phyloP scores from a whole-genome alignment of 1,284 basidiomycete genomes.

The Heterobasidion parviporum region DNA sequence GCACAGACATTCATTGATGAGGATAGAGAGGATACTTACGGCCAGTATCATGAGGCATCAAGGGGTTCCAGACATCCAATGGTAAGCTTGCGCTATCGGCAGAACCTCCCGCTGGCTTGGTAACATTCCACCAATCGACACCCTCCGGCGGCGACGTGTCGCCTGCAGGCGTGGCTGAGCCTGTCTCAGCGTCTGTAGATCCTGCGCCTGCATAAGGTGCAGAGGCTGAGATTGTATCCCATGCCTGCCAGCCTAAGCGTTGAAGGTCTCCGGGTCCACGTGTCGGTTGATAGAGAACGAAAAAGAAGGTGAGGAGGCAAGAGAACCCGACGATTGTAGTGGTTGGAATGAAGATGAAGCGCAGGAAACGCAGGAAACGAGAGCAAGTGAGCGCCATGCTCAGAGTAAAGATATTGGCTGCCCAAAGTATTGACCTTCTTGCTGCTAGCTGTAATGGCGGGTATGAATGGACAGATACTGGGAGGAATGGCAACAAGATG shows the following conservation, averaged over 20 bases:
- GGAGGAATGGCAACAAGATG: too few relatives aligned
- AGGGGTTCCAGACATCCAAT: constrained; percentile 74
- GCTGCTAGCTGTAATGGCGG: too few relatives aligned
- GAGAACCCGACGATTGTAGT: constrained; percentile 58
- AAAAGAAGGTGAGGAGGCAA: constrained; percentile 63
- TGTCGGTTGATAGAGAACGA: constrained; percentile 69
- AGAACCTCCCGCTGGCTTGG: constrained; percentile 24
- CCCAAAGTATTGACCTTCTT: too few relatives aligned
- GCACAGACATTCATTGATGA: not conserved
- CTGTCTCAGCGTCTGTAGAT: constrained; percentile 8
- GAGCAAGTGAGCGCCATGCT: constrained; percentile 7
- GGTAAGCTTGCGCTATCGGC: constrained; percentile 63
- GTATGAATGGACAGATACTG: too few relatives aligned
- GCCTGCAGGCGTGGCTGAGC: not conserved
- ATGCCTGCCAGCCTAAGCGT: constrained; percentile 85
- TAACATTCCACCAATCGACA: constrained; percentile 71
- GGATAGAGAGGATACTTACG: constrained; percentile 35
- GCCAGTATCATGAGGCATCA: constrained; percentile 77
- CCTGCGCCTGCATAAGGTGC: constrained; percentile 8
- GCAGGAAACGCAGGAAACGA: constrained; percentile 32
- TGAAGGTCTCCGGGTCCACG: constrained; percentile 65
- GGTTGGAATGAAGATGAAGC: constrained; percentile 47
- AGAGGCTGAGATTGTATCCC: constrained; percentile 51
- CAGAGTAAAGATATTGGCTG: not conserved
- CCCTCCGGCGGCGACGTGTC: constrained; percentile 17